Conservation (phyloP, 768 basidiomycete genomes). For the Lepiota venenata region DNA sequence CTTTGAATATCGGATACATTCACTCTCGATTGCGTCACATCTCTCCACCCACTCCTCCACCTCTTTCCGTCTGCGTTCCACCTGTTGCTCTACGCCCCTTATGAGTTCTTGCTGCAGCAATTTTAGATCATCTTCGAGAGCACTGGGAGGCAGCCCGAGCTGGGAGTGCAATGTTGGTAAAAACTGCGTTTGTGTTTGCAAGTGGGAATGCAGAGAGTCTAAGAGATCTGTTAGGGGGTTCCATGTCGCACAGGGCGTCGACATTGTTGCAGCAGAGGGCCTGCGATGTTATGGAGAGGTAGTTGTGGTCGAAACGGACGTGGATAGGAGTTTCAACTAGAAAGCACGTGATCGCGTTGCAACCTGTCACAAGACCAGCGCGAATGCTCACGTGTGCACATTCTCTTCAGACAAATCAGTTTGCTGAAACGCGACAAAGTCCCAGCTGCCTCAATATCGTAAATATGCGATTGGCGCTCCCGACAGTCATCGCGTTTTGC, state of each 20-base stretch:
- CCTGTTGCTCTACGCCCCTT: slow-evolving; percentile 70
- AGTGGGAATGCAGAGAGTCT: slow-evolving; percentile 72
- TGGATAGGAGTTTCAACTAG: slow-evolving; percentile 7
- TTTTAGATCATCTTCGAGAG: slow-evolving; percentile 78
- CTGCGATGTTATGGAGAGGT: slow-evolving; percentile 6
- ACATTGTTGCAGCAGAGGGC: slow-evolving; percentile 16
- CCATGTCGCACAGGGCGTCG: slow-evolving; percentile 23
- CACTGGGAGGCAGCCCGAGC: slow-evolving; percentile 76
- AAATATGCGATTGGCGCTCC: too few relatives aligned
- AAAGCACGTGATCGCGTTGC: slow-evolving; percentile 15
- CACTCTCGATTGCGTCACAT: slow-evolving; percentile 58
- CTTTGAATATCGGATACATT: slow-evolving; percentile 62
- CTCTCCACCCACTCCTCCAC: slow-evolving; percentile 71
- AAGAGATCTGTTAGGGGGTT: slow-evolving; percentile 58
- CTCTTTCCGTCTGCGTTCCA: slow-evolving; percentile 66
- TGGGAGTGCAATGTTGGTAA: slow-evolving; percentile 81
- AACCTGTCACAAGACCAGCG: slow-evolving; percentile 1
- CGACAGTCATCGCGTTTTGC: too few relatives aligned
- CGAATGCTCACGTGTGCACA: background rate
- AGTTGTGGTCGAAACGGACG: background rate
- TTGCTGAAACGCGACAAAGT: too few relatives aligned
- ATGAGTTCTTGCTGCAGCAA: slow-evolving; percentile 72
- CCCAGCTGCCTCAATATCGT: too few relatives aligned
- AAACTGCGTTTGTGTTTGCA: slow-evolving; percentile 78
- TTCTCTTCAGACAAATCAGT: too few relatives aligned